A percentile compares a stretch with the other conserved stretches of the same genome.
phyloP scores from a whole-genome alignment of 805 yeast genomes.

The Saccharomycopsis sp. region DNA sequence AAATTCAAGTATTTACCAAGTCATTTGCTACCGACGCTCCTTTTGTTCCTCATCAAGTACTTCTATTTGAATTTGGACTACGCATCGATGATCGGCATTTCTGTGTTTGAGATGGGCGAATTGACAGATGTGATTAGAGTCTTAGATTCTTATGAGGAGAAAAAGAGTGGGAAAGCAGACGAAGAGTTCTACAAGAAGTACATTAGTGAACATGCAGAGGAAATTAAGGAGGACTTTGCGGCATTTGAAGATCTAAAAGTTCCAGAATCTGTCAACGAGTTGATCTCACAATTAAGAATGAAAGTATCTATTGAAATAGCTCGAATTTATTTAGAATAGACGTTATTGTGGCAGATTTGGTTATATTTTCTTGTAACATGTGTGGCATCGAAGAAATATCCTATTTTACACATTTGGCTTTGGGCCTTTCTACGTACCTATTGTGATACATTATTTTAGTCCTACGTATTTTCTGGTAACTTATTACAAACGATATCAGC shows the following conservation, averaged over 20 bases:
- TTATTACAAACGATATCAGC: too few species aligned
- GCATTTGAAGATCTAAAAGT: slow-evolving; percentile 4
- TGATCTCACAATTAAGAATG: slow-evolving; percentile 9
- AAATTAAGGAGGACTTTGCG: slow-evolving; percentile 1
- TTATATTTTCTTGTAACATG: too few species aligned
- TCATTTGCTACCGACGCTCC: slow-evolving; percentile 5
- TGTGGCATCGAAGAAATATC: too few species aligned
- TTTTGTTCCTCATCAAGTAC: slow-evolving; percentile 15
- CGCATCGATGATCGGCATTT: slow-evolving; percentile 10
- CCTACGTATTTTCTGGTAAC: too few species aligned
- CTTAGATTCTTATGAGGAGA: slow-evolving; percentile 7
- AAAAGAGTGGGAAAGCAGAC: not conserved
- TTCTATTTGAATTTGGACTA: slow-evolving; percentile 15
- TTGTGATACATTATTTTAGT: too few species aligned
- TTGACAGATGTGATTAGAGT: slow-evolving; percentile 13
- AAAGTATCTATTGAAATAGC: slow-evolving; percentile 16
- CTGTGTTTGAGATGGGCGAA: slow-evolving; percentile 16
- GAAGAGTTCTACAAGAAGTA: slow-evolving; percentile 10
- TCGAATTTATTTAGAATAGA: slow-evolving; percentile 18
- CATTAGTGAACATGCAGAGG: not conserved
- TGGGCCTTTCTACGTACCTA: too few species aligned
- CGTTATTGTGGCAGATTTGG: too few species aligned
- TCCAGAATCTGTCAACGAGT: slow-evolving; percentile 11
- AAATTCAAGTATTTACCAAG: slow-evolving; percentile 40
- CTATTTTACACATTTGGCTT: too few species aligned